Base-by-base conservation (phyloP, 352 stramenopile genomes). In the Pythium diclinum region DNA sequence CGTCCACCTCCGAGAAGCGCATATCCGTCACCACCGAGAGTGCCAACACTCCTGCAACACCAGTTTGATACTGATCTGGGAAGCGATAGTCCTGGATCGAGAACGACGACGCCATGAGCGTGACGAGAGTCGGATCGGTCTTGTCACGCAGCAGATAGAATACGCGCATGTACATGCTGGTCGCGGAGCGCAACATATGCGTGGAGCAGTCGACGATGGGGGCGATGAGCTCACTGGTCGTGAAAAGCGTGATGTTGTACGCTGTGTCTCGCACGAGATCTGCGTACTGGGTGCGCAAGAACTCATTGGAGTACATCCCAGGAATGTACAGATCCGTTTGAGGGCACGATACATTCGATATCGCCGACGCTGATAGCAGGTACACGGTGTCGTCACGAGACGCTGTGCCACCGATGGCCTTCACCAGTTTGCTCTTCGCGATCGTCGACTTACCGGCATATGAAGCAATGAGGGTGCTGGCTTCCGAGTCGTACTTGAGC, bases 151-250 rank as follows among this genome's bases (percentile, higher is more conserved):
- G 33, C n/a, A 75, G 46, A 30, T 64, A 72, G 52, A 59, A 63
- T 30, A 69, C 53, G 6, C 58, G 48, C 10, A 38, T 47, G 30
- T 59, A 60, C 54, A 60, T 60, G 33, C 9, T 25, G 3, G 63
- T 61, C 10, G 16, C n/a, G n/a, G 67, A 40, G 1, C 23, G 48
- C 6, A 69, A 2, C 6, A 67, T 4, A 53, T 79, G 59, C 19
- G 65, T 56, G 3, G 51, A 51, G 28, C 78, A 87, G 54, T 85
- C 76, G 6, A 83, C 67, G 0, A 87, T 60, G 0, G 75, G 69
- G 16, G 74, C 48, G 28, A 67, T 36, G 6, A 61, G 28, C 16
- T 61, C 60, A 21, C 46, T 49, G 9, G 34, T 57, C 44, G 38
- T 48, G 19, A 72, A 36, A 33, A 71, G 25, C 10, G 54, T 65